Base-by-base conservation (phyloP, 495 filamentous ascomycete genomes). In the Bombardia bombarda region DNA sequence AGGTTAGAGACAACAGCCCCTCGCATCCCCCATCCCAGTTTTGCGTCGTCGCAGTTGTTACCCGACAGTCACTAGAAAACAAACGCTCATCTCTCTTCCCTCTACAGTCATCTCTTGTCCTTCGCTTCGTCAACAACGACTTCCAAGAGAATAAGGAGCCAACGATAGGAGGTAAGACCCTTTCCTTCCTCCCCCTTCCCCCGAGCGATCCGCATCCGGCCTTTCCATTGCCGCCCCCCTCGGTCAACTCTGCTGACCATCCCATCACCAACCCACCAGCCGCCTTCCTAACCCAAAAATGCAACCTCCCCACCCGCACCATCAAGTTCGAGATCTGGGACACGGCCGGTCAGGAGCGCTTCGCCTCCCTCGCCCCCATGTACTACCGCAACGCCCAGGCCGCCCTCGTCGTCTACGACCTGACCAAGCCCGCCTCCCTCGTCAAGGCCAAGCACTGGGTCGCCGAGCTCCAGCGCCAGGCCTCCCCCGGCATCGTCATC, bases 301-400 rank as follows among this genome's bases (percentile, higher is more conserved):
- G 88, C 72, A 87, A 84, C 50, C 86, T 98, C 18, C 93, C 92
- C 14, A 88, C 83, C 53, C 82, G 92, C 43, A 98, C 87, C 45
- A 97, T 98, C 73, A 98, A 98, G 68, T 98, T 98, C 55, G 92
- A 98, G 67, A 98, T 98, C 55, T 98, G 92, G 92, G 92, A 98
- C 76, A 98, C 92, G 4, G 92, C 93, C 24, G 92, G 92, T 56
- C 92, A 98, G 67, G 92, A 98, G 68, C 87, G 92, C 42, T 98
- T 97, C 62, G 92, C 92, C 45, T 92, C 86, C 20, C 80, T 97
- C 30, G 92, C 92, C 13, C 92, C 92, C 39, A 98, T 98, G 92
- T 98, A 98, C 76, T 98, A 98, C 72, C 90, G 92, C 67, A 98
- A 98, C 58, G 92, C 92, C 28, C 92, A 98, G 70, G 86, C 89